Evolutionary conservation across 192 early-diverging fungal species (phyloP).

Genomic region (Backusella westeae): DNA sequence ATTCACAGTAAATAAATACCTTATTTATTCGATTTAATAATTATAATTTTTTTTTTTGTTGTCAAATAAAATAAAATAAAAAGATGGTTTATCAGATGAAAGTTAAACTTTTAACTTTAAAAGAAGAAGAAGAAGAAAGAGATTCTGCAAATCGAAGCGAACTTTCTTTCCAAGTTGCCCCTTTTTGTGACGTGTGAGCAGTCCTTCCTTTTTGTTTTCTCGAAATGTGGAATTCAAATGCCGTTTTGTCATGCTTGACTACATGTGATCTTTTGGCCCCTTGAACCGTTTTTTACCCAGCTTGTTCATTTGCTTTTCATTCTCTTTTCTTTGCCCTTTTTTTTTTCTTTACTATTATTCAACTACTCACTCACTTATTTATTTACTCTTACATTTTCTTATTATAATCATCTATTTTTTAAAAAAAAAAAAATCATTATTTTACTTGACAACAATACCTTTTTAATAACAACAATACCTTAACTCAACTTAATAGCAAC

Average conservation of each 20-base stretch:
- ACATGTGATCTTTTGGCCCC: background rate
- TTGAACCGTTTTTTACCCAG: background rate
- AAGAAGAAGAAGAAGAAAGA: constrained; percentile 10
- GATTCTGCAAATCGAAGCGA: constrained; percentile 5
- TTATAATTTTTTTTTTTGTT: background rate
- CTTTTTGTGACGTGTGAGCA: constrained; percentile 1
- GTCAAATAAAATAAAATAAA: background rate
- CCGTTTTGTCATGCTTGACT: background rate
- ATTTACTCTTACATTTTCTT: background rate
- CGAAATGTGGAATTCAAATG: background rate
- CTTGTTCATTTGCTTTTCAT: background rate
- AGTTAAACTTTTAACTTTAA: background rate
- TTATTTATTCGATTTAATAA: constrained; percentile 3
- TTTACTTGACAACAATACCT: background rate
- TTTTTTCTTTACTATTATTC: background rate
- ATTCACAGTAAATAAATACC: background rate
- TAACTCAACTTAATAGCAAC: background rate
- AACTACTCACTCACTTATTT: background rate
- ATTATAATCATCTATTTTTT: background rate
- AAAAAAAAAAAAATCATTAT: background rate
- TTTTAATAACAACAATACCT: background rate
- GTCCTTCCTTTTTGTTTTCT: background rate
- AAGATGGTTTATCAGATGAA: background rate
- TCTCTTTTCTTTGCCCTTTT: background rate
- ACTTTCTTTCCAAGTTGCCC: background rate